Conservation (phyloP, 305 asterid species). For the Fraxinus platypoda region DNA sequence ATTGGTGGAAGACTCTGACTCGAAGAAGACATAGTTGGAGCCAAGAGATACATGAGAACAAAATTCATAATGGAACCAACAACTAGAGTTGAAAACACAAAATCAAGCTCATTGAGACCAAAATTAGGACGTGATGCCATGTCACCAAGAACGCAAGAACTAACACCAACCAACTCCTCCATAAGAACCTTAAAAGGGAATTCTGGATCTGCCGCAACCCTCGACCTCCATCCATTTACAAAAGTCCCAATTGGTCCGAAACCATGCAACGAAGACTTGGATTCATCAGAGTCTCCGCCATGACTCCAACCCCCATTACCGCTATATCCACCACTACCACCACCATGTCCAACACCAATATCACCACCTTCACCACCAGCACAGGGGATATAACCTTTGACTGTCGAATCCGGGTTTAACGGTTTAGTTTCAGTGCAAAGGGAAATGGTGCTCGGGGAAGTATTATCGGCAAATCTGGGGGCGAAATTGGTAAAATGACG, state of each 20-base stretch:
- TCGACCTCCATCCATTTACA: slow-evolving; percentile 62
- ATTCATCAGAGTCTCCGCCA: slow-evolving; percentile 41
- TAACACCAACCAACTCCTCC: slow-evolving; percentile 72
- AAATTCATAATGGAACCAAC: slow-evolving; percentile 70
- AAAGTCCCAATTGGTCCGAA: slow-evolving; percentile 61
- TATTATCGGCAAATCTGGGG: slow-evolving; percentile 34
- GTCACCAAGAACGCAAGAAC: slow-evolving; percentile 61
- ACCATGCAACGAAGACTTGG: slow-evolving; percentile 36
- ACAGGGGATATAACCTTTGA: slow-evolving; percentile 28
- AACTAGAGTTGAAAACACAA: slow-evolving; percentile 66
- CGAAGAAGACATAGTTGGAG: slow-evolving; percentile 36
- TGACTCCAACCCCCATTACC: slow-evolving; percentile 32
- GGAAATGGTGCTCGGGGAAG: slow-evolving; percentile 21
- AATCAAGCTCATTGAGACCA: slow-evolving; percentile 69
- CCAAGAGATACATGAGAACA: slow-evolving; percentile 46
- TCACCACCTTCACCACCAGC: slow-evolving; percentile 36
- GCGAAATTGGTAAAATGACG: slow-evolving; percentile 9
- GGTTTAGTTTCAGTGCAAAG: slow-evolving; percentile 13
- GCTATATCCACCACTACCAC: slow-evolving; percentile 34
- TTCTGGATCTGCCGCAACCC: slow-evolving; percentile 73
- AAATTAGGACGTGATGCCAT: slow-evolving; percentile 80
- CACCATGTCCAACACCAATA: slow-evolving; percentile 27
- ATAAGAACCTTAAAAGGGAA: slow-evolving; percentile 73
- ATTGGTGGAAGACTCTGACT: slow-evolving; percentile 34
- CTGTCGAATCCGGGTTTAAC: slow-evolving; percentile 1